Percentiles rank a stretch among this genome's conserved stretches.
Evolutionary conservation across 257 asterid species (phyloP).

Genomic region (Galeopsis tetrahit): DNA sequence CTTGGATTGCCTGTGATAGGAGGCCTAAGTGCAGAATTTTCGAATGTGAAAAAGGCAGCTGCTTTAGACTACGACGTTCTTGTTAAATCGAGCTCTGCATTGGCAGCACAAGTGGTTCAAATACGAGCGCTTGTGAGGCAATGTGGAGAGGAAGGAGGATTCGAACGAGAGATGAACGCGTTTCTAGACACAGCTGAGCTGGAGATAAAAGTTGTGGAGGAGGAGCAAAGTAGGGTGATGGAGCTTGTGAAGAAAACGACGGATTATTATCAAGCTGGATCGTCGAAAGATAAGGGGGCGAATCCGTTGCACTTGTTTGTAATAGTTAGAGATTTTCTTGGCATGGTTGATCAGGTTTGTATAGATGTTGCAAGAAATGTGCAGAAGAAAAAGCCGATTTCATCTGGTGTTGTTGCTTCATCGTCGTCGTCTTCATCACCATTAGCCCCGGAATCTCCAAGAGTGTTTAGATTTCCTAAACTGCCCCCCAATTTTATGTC

Average conservation of each 20-base stretch:
- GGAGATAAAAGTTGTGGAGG: constrained; percentile 54
- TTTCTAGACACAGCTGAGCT: constrained; percentile 65
- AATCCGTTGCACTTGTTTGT: constrained; percentile 63
- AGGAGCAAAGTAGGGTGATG: constrained; percentile 68
- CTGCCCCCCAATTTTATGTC: constrained; percentile 81
- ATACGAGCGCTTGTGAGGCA: constrained; percentile 39
- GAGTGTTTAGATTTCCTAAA: constrained; percentile 78
- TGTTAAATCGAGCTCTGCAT: constrained; percentile 42
- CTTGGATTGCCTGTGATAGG: constrained; percentile 86
- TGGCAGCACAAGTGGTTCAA: constrained; percentile 51
- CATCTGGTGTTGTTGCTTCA: constrained; percentile 45
- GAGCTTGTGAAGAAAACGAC: constrained; percentile 78
- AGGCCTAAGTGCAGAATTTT: constrained; percentile 76
- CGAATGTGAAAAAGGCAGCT: constrained; percentile 76
- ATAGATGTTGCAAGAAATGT: constrained; percentile 69
- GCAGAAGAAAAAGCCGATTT: constrained; percentile 61
- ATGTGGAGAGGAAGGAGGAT: constrained; percentile 51
- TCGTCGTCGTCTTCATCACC: constrained; percentile 33
- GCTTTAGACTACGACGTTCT: constrained; percentile 56
- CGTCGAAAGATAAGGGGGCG: constrained; percentile 53
- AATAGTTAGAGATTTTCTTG: constrained; percentile 73
- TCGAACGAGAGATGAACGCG: constrained; percentile 52
- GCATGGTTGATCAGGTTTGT: constrained; percentile 89
- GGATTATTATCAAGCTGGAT: constrained; percentile 79
- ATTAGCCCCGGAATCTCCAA: constrained; percentile 45